Conservation (phyloP, 1,284 basidiomycete genomes). For the Boletus semigastroideus region DNA sequence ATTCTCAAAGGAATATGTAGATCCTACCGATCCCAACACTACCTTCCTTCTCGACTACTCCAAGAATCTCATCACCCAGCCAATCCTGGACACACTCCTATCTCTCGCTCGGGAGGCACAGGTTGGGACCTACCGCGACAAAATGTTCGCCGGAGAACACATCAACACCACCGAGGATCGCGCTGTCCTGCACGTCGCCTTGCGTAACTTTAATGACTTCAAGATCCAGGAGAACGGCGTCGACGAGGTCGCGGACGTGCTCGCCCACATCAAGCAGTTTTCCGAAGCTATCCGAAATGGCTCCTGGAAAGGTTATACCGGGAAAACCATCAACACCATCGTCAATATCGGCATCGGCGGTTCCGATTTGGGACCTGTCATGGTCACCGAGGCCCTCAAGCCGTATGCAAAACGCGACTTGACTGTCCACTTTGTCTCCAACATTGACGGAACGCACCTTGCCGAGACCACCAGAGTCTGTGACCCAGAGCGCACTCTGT, state of each 20-base stretch:
- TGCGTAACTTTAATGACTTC: constrained; percentile 82
- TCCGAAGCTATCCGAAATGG: constrained; percentile 84
- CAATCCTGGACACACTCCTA: constrained; percentile 78
- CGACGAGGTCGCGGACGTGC: constrained; percentile 80
- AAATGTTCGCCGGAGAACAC: constrained; percentile 94
- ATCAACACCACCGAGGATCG: constrained; percentile 99
- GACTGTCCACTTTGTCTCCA: constrained; percentile 89
- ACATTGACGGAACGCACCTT: constrained; percentile 98
- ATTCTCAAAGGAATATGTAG: constrained; percentile 80
- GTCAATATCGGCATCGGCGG: constrained; percentile 99
- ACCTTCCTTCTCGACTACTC: constrained; percentile 94
- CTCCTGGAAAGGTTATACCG: constrained; percentile 95
- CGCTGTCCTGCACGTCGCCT: constrained; percentile 92
- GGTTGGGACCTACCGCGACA: constrained; percentile 84
- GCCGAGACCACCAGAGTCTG: constrained; percentile 84
- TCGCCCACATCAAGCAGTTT: constrained; percentile 92
- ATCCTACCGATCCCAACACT: constrained; percentile 63
- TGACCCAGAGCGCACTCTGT: constrained; percentile 92
- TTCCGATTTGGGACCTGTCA: constrained; percentile 96
- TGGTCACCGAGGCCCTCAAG: constrained; percentile 98
- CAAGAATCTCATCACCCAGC: constrained; percentile 93
- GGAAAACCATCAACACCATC: constrained; percentile 91
- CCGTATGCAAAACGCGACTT: constrained; percentile 90
- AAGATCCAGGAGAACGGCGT: constrained; percentile 81
- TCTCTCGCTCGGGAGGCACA: constrained; percentile 83